Evolutionary conservation across 768 basidiomycete genomes (phyloP).

Genomic region (Pleurotus eryngii): DNA sequence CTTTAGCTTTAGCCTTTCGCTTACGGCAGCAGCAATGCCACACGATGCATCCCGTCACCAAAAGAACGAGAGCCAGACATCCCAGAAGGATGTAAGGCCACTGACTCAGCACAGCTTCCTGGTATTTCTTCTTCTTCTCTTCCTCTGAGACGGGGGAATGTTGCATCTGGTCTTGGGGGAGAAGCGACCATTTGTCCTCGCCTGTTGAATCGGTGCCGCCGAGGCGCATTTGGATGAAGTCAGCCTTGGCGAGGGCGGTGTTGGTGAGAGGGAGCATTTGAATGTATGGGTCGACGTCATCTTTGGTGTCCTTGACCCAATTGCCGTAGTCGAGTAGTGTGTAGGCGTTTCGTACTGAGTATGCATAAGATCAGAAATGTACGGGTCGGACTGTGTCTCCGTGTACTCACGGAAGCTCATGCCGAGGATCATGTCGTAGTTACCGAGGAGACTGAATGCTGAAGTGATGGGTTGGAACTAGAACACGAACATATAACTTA

Average conservation of each 20-base stretch:
- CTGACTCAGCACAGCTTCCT: conserved; percentile 61
- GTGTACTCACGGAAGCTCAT: conserved; percentile 70
- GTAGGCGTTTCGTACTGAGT: conserved; percentile 74
- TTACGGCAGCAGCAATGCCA: conserved; percentile 60
- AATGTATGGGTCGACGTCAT: conserved; percentile 57
- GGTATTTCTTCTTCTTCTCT: conserved; percentile 66
- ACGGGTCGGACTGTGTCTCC: not conserved
- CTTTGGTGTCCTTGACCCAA: conserved; percentile 50
- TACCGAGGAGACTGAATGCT: conserved; percentile 71
- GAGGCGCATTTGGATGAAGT: conserved; percentile 64
- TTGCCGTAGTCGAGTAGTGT: conserved; percentile 71
- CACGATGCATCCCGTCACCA: conserved; percentile 45
- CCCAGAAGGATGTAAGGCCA: conserved; percentile 74
- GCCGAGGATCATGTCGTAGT: conserved; percentile 81
- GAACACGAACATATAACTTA: conserved; percentile 11
- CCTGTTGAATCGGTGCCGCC: conserved; percentile 56
- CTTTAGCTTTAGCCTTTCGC: conserved; percentile 17
- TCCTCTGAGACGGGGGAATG: conserved; percentile 60
- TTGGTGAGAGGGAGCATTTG: conserved; percentile 66
- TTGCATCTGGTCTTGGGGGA: conserved; percentile 55
- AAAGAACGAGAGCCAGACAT: conserved; percentile 46
- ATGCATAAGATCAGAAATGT: not conserved
- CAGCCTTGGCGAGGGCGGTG: conserved; percentile 47
- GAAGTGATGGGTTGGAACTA: conserved; percentile 84
- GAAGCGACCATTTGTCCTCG: conserved; percentile 52